A percentile compares a stretch with the other conserved stretches of the same genome.
Conservation (phyloP, 2,329 filamentous ascomycete genomes). For the Clarireedia hainanense region DNA sequence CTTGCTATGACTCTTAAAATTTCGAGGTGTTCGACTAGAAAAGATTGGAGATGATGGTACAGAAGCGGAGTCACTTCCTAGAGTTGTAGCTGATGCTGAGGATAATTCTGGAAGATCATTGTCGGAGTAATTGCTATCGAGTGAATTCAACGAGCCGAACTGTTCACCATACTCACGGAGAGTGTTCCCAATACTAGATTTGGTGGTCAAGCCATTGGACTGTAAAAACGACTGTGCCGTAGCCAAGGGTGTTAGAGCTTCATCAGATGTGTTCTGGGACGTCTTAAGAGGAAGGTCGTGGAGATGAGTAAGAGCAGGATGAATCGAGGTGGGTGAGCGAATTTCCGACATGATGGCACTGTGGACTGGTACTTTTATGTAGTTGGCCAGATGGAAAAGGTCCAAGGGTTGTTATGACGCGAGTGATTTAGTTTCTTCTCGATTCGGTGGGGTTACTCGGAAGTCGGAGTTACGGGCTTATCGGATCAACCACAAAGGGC, state of each 20-base stretch:
- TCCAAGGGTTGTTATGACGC: too few relatives aligned
- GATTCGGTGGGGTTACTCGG: too few relatives aligned
- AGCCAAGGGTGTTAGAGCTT: conserved; percentile 14
- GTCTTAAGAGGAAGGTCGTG: conserved; percentile 11
- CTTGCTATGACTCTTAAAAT: conserved; percentile 23
- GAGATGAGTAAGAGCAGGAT: conserved; percentile 41
- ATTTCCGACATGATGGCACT: conserved; percentile 33
- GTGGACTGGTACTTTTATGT: not conserved
- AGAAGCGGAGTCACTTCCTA: conserved; percentile 24
- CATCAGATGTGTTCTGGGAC: conserved; percentile 21
- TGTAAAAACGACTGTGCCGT: conserved; percentile 16
- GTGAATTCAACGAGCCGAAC: conserved; percentile 33
- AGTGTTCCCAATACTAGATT: conserved; percentile 30
- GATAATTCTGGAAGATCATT: conserved; percentile 24
- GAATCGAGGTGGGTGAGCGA: conserved; percentile 41
- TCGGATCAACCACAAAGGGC: not conserved
- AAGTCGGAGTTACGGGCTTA: not conserved
- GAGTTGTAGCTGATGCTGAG: conserved; percentile 19
- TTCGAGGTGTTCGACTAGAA: conserved; percentile 13
- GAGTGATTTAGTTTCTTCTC: too few relatives aligned
- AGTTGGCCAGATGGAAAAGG: not conserved
- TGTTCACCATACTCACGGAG: conserved; percentile 36
- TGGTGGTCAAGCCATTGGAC: conserved; percentile 24
- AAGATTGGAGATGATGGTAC: conserved; percentile 24
- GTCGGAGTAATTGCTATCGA: conserved; percentile 18